Evolutionary conservation across 2,329 filamentous ascomycete species (phyloP).

Genomic region (Fusarium sp.): DNA sequence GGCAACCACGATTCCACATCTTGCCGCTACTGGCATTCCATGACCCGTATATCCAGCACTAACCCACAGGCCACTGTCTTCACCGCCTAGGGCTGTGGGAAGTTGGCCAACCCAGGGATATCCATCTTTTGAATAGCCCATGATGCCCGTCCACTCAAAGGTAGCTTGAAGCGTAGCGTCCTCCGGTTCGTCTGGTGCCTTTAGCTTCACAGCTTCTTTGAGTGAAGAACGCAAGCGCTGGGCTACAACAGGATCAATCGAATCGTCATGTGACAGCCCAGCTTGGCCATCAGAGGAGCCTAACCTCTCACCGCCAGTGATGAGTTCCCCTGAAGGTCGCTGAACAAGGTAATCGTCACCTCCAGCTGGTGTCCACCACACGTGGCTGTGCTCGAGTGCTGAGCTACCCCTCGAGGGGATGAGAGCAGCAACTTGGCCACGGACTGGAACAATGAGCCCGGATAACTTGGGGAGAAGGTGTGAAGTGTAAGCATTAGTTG

Average conservation of each 20-base stretch:
- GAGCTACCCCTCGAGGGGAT: conserved; percentile 62
- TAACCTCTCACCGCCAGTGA: conserved; percentile 78
- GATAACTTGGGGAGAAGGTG: conserved; percentile 77
- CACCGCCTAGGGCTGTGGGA: conserved; percentile 63
- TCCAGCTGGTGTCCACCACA: conserved; percentile 65
- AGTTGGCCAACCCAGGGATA: conserved; percentile 79
- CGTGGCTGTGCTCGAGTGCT: conserved; percentile 70
- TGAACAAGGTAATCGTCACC: conserved; percentile 82
- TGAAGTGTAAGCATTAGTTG: conserved; percentile 88
- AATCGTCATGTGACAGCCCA: conserved; percentile 71
- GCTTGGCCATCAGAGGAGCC: conserved; percentile 62
- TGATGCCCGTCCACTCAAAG: conserved; percentile 83
- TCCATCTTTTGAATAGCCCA: conserved; percentile 79
- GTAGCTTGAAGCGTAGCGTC: conserved; percentile 63
- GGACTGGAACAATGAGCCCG: conserved; percentile 80
- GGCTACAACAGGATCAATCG: conserved; percentile 68
- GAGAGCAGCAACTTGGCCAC: conserved; percentile 79
- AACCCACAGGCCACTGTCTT: conserved; percentile 68
- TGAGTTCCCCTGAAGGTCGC: conserved; percentile 70
- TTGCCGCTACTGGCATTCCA: conserved; percentile 80
- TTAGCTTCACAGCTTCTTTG: conserved; percentile 58
- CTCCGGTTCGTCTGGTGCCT: conserved; percentile 51
- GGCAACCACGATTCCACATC: conserved; percentile 74
- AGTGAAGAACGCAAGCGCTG: conserved; percentile 66
- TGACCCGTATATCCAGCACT: conserved; percentile 79